Percentiles rank a stretch among this genome's conserved stretches.
Conservation (phyloP, 2,329 filamentous ascomycete species). For the Fusarium sp. region DNA sequence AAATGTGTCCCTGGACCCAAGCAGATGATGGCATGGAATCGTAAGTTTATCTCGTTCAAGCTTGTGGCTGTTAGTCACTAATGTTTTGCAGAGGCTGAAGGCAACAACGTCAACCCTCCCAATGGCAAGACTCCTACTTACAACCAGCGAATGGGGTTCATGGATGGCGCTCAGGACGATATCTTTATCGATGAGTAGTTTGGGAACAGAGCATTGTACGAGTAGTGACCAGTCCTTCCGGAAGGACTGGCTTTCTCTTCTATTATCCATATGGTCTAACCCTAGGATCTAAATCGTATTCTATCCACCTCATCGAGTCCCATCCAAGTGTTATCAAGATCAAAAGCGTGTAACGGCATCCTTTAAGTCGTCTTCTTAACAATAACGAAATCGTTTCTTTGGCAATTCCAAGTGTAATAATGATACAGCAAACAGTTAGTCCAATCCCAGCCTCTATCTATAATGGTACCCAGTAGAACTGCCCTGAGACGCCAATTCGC, state of each 20-base stretch:
- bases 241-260: background rate
- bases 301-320: background rate
- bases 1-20: slow-evolving; percentile 57
- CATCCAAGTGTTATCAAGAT: too few relatives aligned
- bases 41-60: slow-evolving; percentile 30
- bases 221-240: slow-evolving; percentile 11
- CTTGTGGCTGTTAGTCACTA: background rate
- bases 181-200: slow-evolving; percentile 34
- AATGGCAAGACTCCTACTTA: slow-evolving; percentile 44
- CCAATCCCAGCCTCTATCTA: background rate
- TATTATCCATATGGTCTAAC: background rate
- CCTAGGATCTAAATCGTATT: background rate
- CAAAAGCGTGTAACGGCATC: background rate
- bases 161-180: slow-evolving; percentile 45
- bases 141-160: slow-evolving; percentile 47
- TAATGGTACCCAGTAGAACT: background rate
- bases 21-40: slow-evolving; percentile 60
- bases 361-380: background rate
- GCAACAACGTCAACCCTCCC: slow-evolving; percentile 46
- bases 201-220: background rate
- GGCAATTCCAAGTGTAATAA: background rate
- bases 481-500: slow-evolving; percentile 21
- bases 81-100: slow-evolving; percentile 39
- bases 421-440: background rate
- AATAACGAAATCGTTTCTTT: background rate